These are phyloP conservation scores for Colletotrichum viniferum DNA, from an alignment of 2,329 filamentous ascomycete genomes.

Conservation along the genomic window DNA sequence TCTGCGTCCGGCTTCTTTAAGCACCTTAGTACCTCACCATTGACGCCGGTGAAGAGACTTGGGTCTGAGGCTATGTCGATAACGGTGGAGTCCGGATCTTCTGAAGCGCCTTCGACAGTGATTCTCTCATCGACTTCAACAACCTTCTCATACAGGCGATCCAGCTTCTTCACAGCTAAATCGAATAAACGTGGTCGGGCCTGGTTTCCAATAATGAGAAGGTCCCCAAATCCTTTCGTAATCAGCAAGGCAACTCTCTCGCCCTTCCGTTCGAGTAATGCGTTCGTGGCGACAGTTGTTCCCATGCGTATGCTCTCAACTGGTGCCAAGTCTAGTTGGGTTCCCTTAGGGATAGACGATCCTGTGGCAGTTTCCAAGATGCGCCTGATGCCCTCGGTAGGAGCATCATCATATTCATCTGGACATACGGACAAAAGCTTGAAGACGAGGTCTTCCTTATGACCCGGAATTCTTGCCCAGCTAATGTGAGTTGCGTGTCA, in stretches of 20 bases:
- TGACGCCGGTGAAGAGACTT: slow-evolving; percentile 65
- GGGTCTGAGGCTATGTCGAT: slow-evolving; percentile 39
- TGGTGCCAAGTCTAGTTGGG: slow-evolving; percentile 33
- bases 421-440: slow-evolving; percentile 76
- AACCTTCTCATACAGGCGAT: slow-evolving; percentile 71
- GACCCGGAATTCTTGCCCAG: slow-evolving; percentile 52
- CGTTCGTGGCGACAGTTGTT: slow-evolving; percentile 79
- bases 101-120: slow-evolving; percentile 38
- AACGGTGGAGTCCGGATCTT: background rate
- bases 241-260: slow-evolving; percentile 73
- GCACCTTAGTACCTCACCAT: slow-evolving; percentile 71
- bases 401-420: slow-evolving; percentile 73
- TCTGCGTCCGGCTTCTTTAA: slow-evolving; percentile 59
- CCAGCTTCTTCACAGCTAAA: slow-evolving; percentile 69
- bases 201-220: slow-evolving; percentile 75
- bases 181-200: slow-evolving; percentile 75
- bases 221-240: slow-evolving; percentile 75
- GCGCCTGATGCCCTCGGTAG: slow-evolving; percentile 71
- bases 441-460: slow-evolving; percentile 67
- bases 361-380: slow-evolving; percentile 37
- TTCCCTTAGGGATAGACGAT: slow-evolving; percentile 2
- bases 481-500: background rate
- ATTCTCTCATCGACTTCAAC: slow-evolving; percentile 76
- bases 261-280: slow-evolving; percentile 73
- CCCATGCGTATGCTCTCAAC: slow-evolving; percentile 76